These are phyloP conservation scores for Aspergillus texensis DNA, from an alignment of 2,329 filamentous ascomycete species.

Conservation along the genomic window DNA sequence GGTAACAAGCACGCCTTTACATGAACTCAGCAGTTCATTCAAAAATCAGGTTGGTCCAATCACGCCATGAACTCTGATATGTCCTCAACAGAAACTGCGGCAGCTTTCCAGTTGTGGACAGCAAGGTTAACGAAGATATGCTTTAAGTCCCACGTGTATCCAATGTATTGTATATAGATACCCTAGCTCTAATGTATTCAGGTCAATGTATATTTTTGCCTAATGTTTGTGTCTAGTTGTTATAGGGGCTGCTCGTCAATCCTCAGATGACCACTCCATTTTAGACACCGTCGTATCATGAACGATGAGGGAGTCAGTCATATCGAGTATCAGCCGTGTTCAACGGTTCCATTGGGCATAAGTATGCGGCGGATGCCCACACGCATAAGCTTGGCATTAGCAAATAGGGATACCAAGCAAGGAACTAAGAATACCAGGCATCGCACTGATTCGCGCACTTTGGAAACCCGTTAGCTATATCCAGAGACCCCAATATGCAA, in stretches of 20 bases:
- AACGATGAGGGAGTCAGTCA: neutral
- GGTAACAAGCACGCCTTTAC: neutral
- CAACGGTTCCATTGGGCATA: neutral
- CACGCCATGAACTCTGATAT: neutral
- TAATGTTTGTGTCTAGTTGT: neutral
- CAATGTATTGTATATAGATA: conserved; percentile 25
- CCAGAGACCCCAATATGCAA: neutral
- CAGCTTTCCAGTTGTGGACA: neutral
- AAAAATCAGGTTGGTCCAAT: neutral
- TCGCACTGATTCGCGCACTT: neutral
- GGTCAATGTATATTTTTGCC: neutral
- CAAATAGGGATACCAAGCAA: neutral
- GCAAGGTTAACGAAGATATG: neutral
- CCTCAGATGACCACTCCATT: neutral
- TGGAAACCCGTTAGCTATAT: neutral
- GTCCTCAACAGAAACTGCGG: neutral
- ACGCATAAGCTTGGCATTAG: neutral
- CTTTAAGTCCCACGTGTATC: neutral
- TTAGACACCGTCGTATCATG: neutral
- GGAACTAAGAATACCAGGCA: neutral
- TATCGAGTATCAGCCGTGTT: neutral
- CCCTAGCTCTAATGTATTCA: conserved; percentile 15
- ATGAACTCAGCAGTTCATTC: neutral
- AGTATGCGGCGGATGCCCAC: neutral
- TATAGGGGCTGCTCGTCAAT: neutral